Percentiles rank a stretch among this genome's conserved stretches.
Conservation (phyloP, 371 early-diverging fungal species). For the Mucor irregularis region DNA sequence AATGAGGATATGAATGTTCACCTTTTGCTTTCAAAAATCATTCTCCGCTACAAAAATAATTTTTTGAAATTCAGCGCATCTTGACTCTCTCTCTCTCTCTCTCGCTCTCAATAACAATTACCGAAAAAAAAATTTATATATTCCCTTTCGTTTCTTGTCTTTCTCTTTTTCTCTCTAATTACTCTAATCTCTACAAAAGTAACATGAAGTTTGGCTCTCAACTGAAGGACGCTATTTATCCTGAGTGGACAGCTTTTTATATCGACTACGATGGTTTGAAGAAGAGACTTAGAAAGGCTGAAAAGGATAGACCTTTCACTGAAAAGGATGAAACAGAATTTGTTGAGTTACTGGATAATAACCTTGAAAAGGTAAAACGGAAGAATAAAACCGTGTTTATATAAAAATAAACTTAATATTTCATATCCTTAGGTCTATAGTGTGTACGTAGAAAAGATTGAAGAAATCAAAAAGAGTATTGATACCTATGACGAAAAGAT, state of each 20-base stretch:
- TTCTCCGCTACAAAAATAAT: no score
- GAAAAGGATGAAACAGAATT: slow-evolving; percentile 88
- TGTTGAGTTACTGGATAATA: slow-evolving; percentile 83
- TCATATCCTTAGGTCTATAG: slow-evolving; percentile 68
- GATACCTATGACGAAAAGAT: slow-evolving; percentile 66
- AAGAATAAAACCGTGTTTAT: neutral
- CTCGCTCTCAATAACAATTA: neutral
- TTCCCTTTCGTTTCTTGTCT: neutral
- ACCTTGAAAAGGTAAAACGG: slow-evolving; percentile 82
- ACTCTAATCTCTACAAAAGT: no score
- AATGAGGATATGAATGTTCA: neutral
- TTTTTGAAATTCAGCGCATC: neutral
- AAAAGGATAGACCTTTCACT: slow-evolving; percentile 50
- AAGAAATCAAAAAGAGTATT: slow-evolving; percentile 82
- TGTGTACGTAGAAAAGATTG: slow-evolving; percentile 88
- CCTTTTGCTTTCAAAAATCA: neutral
- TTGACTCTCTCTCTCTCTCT: neutral
- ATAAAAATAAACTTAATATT: slow-evolving; percentile 1
- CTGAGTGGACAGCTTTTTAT: slow-evolving; percentile 91
- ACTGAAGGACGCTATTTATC: slow-evolving; percentile 77
- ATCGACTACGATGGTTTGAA: slow-evolving; percentile 92
- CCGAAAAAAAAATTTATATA: neutral
- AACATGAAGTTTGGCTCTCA: slow-evolving; percentile 95
- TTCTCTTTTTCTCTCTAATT: neutral
- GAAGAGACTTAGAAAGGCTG: slow-evolving; percentile 75